Evolutionary conservation across 2,329 filamentous ascomycete genomes (phyloP), one percentile per base, ranked within the genome.

Genomic region (Neopestalotiopsis clavispora): DNA sequence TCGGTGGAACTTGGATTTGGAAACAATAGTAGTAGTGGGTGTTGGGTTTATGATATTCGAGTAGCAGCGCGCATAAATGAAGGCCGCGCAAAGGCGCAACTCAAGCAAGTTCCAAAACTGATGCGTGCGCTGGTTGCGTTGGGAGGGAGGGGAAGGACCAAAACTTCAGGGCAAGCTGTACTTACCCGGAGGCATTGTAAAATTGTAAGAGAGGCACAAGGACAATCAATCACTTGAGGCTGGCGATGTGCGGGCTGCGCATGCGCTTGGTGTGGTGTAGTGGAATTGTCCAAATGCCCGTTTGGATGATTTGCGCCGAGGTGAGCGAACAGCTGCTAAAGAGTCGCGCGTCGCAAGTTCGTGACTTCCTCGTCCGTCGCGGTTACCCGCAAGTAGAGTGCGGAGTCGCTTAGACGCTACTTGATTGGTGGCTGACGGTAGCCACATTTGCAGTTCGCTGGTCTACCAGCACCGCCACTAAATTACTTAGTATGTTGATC

Each of bases 101-200:
- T 28, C 23, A 28, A 62, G 13, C 34, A 34, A 20, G 14, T 38
- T 4, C 59, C 17, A 17, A 30, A 34, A 28, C 30, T 59, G 57
- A 34, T 34, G 23, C 32, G 32, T 38, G 34, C 23, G 23, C 4
- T 38, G 34, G 34, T 30, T 49, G 66, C 28, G 17, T 49, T 23
- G 20, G 67, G 38, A 28, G 56, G 23, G 23, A 28, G 23, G 23
- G 23, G 23, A 28, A 28, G 23, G 23, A 28, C 23, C 23, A 57
- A 9, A 66, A 45, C 23, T 69, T 13, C 17, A 73, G 71, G 30
- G 56, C 9, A n/a, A n/a, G 3, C 32, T 13, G 45, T 30, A 52
- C 74, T 70, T 73, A 75, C 74, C 71, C 68, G 72, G 73, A 34
- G 74, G 73, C 74, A 75, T 75, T 67, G 28, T 72, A 23, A 28